These are phyloP conservation scores for Trichophyton benhamiae DNA, from an alignment of 2,329 filamentous ascomycete genomes.

Conservation along the genomic window DNA sequence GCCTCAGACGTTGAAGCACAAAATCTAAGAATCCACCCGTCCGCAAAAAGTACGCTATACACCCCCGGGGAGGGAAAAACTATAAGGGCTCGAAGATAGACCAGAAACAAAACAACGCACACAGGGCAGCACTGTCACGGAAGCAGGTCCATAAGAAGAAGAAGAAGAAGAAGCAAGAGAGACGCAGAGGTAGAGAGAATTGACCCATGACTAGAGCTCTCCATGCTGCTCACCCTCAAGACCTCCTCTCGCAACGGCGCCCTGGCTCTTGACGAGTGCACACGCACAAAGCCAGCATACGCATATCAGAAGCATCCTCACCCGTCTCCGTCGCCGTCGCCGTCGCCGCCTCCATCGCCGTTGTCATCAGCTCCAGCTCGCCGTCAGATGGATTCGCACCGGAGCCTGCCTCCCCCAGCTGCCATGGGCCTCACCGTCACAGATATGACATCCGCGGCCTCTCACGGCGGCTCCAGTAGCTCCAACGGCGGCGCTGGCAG, in stretches of 20 bases:
- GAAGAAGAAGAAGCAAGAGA: not conserved
- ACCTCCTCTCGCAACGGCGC: slow-evolving; percentile 37
- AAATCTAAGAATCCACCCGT: not conserved
- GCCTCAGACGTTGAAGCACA: not conserved
- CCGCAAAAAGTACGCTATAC: not conserved
- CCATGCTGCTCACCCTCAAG: slow-evolving; percentile 43
- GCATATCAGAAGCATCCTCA: not conserved
- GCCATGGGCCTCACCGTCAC: slow-evolving; percentile 48
- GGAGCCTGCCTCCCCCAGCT: slow-evolving; percentile 57
- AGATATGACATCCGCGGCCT: slow-evolving; percentile 12
- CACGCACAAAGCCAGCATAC: slow-evolving; percentile 7
- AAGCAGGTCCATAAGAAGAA: not conserved
- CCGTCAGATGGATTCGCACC: slow-evolving; percentile 40
- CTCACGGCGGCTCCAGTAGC: slow-evolving; percentile 1
- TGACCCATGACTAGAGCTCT: not conserved
- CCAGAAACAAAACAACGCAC: too few species aligned
- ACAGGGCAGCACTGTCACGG: not conserved
- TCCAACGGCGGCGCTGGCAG: slow-evolving; percentile 31
- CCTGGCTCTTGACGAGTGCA: slow-evolving; percentile 8
- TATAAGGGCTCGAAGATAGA: too few species aligned
- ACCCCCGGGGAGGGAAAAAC: too few species aligned
- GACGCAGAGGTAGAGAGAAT: not conserved
- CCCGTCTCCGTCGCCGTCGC: not conserved
- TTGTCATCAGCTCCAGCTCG: not conserved
- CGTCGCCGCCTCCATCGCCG: not conserved